Conservation (phyloP, 106 monocot species). For the Cymbidium sinense region DNA sequence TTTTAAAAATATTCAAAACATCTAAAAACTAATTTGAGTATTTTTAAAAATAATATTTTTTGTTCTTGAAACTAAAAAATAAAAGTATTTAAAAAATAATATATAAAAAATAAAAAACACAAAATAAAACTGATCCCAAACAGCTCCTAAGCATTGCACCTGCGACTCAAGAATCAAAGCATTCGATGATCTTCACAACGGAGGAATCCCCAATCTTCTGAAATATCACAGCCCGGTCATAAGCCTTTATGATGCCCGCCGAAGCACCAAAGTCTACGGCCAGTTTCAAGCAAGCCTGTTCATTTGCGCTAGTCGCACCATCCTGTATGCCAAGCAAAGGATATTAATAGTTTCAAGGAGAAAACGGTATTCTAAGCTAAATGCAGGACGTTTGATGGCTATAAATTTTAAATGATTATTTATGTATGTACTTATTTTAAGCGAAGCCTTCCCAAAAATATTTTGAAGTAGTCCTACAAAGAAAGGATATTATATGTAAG, state of each 20-base stretch:
- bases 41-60: too few relatives aligned
- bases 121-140: too few relatives aligned
- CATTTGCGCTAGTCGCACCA: conserved; percentile 1
- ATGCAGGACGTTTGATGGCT: too few relatives aligned
- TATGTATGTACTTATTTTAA: neutral
- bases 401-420: neutral
- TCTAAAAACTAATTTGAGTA: too few relatives aligned
- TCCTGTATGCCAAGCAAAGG: neutral
- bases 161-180: conserved; percentile 8
- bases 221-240: conserved; percentile 49
- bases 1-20: too few relatives aligned
- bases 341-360: too few relatives aligned
- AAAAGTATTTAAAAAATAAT: too few relatives aligned
- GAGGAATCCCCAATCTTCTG: conserved; percentile 58
- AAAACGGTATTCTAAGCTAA: too few relatives aligned
- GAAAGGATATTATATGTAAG: neutral
- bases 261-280: conserved; percentile 43
- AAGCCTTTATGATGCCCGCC: conserved; percentile 38
- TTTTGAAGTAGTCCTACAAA: neutral
- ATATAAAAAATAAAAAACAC: too few relatives aligned
- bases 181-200: conserved; percentile 52
- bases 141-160: neutral
- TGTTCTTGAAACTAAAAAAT: too few relatives aligned
- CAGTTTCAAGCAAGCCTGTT: conserved; percentile 31
- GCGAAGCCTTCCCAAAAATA: neutral